A percentile compares a stretch with the other conserved stretches of the same genome.
These are phyloP conservation scores for Keithomyces neogunnii DNA, from an alignment of 2,329 filamentous ascomycete genomes.

Conservation along the genomic window DNA sequence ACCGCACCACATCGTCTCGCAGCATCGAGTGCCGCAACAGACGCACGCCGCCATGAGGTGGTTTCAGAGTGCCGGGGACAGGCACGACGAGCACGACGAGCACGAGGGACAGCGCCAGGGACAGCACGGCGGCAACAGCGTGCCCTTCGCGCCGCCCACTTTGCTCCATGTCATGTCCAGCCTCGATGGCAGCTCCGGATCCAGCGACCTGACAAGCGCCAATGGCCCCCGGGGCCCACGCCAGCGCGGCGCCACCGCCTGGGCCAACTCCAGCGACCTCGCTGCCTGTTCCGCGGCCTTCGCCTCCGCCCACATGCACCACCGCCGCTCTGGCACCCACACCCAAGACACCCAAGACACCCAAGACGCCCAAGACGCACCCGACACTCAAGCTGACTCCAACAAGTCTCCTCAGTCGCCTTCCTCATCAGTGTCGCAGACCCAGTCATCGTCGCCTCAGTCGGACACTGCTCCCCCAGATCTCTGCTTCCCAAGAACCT, in stretches of 20 bases:
- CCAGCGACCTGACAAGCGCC: constrained; percentile 4
- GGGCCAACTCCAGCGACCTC: constrained; percentile 1
- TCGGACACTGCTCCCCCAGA: constrained; percentile 20
- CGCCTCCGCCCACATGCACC: constrained; percentile 16
- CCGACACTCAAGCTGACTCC: constrained; percentile 20
- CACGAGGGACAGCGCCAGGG: background rate
- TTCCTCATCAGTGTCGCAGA: constrained; percentile 20
- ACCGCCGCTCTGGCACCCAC: constrained; percentile 3
- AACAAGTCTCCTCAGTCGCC: constrained; percentile 16
- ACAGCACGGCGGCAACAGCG: background rate
- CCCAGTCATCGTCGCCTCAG: constrained; percentile 28
- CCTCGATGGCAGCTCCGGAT: background rate
- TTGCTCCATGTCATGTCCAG: background rate
- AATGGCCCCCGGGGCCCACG: constrained; percentile 2
- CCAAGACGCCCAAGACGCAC: constrained; percentile 6
- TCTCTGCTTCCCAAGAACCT: constrained; percentile 12
- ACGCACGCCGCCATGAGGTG: constrained; percentile 15
- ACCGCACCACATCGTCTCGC: too few species aligned
- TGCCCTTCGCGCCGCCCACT: background rate
- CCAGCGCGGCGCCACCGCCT: constrained; percentile 6
- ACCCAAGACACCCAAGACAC: background rate
- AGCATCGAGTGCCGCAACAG: background rate
- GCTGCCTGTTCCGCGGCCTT: constrained; percentile 10
- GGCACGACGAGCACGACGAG: constrained; percentile 4
- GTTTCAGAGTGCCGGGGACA: constrained; percentile 20